phyloP scores from a whole-genome alignment of 108 stramenopile species.

The Epithemia pelagica region DNA sequence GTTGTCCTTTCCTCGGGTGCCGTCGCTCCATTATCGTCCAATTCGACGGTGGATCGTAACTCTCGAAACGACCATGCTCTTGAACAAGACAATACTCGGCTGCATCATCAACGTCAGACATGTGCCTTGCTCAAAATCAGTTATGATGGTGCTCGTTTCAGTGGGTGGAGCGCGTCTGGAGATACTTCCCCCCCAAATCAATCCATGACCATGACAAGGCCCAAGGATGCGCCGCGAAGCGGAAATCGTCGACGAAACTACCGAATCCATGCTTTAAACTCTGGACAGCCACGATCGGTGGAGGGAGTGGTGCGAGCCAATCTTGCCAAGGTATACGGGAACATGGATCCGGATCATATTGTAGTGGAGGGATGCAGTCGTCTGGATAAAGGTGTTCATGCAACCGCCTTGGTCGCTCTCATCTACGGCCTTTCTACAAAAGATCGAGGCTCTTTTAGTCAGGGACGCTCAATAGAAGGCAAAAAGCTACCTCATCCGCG shows the following conservation, averaged over 20 bases:
- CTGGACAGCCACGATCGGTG: slow-evolving; percentile 36
- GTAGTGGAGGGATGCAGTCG: slow-evolving; percentile 74
- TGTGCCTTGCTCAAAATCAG: slow-evolving; percentile 55
- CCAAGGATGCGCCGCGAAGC: slow-evolving; percentile 14
- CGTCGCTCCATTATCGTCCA: too few species aligned
- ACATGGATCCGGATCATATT: slow-evolving; percentile 50
- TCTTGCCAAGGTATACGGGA: slow-evolving; percentile 74
- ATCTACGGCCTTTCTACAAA: slow-evolving; percentile 43
- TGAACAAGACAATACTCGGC: too few species aligned
- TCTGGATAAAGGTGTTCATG: slow-evolving; percentile 82
- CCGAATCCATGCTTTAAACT: background rate
- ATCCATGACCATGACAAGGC: background rate
- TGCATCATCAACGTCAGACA: too few species aligned
- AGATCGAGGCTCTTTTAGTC: slow-evolving; percentile 1
- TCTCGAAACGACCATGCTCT: too few species aligned
- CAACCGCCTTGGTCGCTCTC: slow-evolving; percentile 54
- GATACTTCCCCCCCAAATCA: background rate
- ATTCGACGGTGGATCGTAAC: too few species aligned
- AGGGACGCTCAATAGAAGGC: slow-evolving; percentile 25
- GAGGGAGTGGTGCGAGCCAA: slow-evolving; percentile 27
- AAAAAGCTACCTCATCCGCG: slow-evolving; percentile 47
- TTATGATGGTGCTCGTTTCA: slow-evolving; percentile 66
- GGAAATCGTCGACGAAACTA: slow-evolving; percentile 8
- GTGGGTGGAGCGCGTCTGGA: slow-evolving; percentile 58
- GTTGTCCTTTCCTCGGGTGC: too few species aligned